Evolutionary conservation across 2,329 filamentous ascomycete species (phyloP), one percentile per base, ranked within the genome.

Genomic region (Venturia pyrina): DNA sequence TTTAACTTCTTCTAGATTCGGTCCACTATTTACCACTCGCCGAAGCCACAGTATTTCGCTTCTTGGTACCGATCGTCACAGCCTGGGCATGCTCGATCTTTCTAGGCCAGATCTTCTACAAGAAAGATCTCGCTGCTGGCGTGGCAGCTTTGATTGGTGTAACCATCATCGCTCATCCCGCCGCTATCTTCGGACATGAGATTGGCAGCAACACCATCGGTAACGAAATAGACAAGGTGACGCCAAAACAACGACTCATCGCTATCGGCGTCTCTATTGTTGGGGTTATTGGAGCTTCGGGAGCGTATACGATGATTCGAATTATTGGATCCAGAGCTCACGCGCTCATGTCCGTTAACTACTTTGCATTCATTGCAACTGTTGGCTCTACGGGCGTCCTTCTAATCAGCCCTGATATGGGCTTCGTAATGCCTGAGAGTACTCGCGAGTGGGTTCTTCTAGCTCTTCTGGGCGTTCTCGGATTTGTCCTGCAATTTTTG

Each of bases 211-310:
- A 43, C 1, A 44, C 65, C n/a, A 62, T 61, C 2, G 67, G 53
- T 2, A 65, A 66, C 37, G 64, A 64, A 0, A 56, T 67, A n/a
- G 43, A 65, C 2, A 61, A 67, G 15, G 66, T 70, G n/a, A 57
- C 63, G 5, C 63, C 63, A 11, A 32, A 24, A 37, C 63, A 65
- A 28, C 63, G 63, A 40, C 37, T 65, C 32, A 41, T 65, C 24
- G 63, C 63, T 19, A 65, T 65, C 28, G 63, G 44, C 6, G 50
- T 65, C n/a, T 65, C 63, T 13, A 15, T 65, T 8, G 17, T 65
- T 3, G 63, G 63, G 19, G 50, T 65, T n/a, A 5, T 65, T 34
- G 46, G 46, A 17, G 50, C 63, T 3, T 59, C 50, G 24, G 46
- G 46, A n/a, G 63, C 63, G n/a, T 65, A 65, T 40, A 65, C 63